Conservation (phyloP, 2,329 filamentous ascomycete genomes). For the Oidium heveae region DNA sequence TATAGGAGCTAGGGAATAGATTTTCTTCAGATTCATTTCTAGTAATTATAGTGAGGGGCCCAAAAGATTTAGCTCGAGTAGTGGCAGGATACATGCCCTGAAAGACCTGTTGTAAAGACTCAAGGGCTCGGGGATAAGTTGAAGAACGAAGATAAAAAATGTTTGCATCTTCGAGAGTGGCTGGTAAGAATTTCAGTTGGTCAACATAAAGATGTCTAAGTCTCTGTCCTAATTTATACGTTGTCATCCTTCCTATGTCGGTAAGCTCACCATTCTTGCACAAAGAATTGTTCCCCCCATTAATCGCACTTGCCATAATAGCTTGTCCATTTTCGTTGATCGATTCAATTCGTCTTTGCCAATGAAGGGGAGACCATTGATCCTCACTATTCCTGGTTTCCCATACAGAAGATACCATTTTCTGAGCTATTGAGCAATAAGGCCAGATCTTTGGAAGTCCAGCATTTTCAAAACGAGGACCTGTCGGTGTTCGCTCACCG, state of each 20-base stretch:
- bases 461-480: slow-evolving; percentile 63
- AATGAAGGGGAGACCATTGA: slow-evolving; percentile 18
- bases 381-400: slow-evolving; percentile 18
- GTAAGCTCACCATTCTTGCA: slow-evolving; percentile 62
- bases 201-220: slow-evolving; percentile 50
- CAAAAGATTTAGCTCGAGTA: slow-evolving; percentile 24
- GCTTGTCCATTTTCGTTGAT: slow-evolving; percentile 50
- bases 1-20: slow-evolving; percentile 52
- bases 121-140: slow-evolving; percentile 48
- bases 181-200: slow-evolving; percentile 45
- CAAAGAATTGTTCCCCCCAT: slow-evolving; percentile 48
- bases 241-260: slow-evolving; percentile 47
- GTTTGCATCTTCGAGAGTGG: slow-evolving; percentile 25
- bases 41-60: slow-evolving; percentile 37
- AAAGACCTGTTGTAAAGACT: slow-evolving; percentile 54
- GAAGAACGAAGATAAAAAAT: slow-evolving; percentile 51
- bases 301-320: slow-evolving; percentile 38
- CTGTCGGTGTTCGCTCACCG: slow-evolving; percentile 64
- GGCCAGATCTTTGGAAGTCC: slow-evolving; percentile 55
- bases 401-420: slow-evolving; percentile 37
- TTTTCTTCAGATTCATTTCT: slow-evolving; percentile 47
- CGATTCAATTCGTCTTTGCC: slow-evolving; percentile 56
- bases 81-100: slow-evolving; percentile 44
- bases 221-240: slow-evolving; percentile 39
- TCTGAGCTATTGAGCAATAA: slow-evolving; percentile 58